These are phyloP conservation scores for Castanospermum australe DNA, from an alignment of 306 rosid species.

Conservation along the genomic window DNA sequence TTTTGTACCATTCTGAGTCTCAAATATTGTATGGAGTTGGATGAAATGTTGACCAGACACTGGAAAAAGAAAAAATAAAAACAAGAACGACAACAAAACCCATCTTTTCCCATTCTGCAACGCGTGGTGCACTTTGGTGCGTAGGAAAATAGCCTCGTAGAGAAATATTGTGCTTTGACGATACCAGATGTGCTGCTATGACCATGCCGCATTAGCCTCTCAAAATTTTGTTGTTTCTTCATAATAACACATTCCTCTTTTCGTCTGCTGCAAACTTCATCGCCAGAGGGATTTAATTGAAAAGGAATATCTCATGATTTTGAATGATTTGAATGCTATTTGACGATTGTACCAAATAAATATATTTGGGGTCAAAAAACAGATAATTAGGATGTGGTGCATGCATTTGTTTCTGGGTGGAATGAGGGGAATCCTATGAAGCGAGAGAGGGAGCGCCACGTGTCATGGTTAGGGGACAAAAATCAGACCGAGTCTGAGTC, in stretches of 20 bases:
- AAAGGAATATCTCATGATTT: too few relatives aligned
- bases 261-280: not conserved
- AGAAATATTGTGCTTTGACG: not conserved
- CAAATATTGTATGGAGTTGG: slow-evolving; percentile 6
- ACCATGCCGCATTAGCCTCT: not conserved
- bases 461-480: not conserved
- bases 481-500: not conserved
- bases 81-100: not conserved
- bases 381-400: too few relatives aligned
- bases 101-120: not conserved
- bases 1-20: slow-evolving; percentile 9
- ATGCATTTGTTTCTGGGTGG: too few relatives aligned
- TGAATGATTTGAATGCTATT: too few relatives aligned
- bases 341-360: too few relatives aligned
- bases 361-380: too few relatives aligned
- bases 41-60: not conserved
- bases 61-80: not conserved
- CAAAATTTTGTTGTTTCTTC: not conserved
- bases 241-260: not conserved
- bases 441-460: not conserved
- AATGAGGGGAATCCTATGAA: slow-evolving; percentile 6
- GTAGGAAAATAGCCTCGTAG: not conserved
- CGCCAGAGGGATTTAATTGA: too few relatives aligned
- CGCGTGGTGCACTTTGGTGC: not conserved
- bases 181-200: not conserved